Base-by-base conservation (phyloP, 1,284 basidiomycete genomes). In the Tilletia indica region DNA sequence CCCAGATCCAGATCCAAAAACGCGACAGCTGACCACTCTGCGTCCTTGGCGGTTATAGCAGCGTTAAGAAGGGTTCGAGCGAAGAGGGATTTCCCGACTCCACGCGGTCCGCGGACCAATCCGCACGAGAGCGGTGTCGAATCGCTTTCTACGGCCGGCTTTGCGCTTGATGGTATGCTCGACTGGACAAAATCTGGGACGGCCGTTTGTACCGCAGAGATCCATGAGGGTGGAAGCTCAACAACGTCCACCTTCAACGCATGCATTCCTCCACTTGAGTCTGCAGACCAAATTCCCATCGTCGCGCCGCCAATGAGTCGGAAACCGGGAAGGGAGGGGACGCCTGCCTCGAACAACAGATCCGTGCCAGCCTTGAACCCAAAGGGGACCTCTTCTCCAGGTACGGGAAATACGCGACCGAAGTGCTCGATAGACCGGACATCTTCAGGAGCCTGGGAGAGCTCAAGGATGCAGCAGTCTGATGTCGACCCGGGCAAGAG, bases 1-100 rank as follows among this genome's bases (percentile, higher is more conserved):
- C 96, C 96, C 2, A 94, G 79, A 85, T 98, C 96, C 71, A 92
- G 92, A 82, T 98, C 95, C 5, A 99, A 88, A 83, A 90, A 97
- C 0, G 93, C 94, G 2, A 97, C 93, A 21, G 87, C 87, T 31
- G 73, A 71, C 8, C 70, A 73, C 12, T 87, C 87, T 83, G 90
- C 91, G 4, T 9, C 14, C 8, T 67, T 58, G 47, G 72, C 86
- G 36, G 83, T 85, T 12, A 92, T 84, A 25, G 97, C 85, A 5
- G 86, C 85, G 80, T 97, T 96, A n/a, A 92, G 82, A 2, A 93
- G 80, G 4, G 89, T 89, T 66, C 91, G 87, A 0, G 91, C 89
- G 76, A 97, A 90, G 0, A 93, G 92, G 74, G 93, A 96, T 85
- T 99, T 98, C 0, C 96, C 95, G 9, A 89, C 88, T 69, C 92